Evolutionary conservation across 2,329 filamentous ascomycete genomes (phyloP).

Genomic region (Lachnellula cervina): DNA sequence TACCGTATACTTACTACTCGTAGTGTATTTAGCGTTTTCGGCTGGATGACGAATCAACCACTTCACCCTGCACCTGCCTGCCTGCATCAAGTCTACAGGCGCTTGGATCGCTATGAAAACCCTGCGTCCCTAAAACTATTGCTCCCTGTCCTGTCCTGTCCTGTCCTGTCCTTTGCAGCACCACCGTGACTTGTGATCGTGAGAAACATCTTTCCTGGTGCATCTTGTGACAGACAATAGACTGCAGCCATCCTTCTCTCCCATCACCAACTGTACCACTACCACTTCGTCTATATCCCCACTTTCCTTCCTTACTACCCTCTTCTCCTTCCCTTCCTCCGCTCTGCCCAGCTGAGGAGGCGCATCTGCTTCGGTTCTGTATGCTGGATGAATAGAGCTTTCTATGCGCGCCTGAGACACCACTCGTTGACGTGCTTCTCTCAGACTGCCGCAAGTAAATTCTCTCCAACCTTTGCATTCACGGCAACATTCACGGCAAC

Average conservation of each 20-base stretch:
- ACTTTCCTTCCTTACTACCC: constrained; percentile 11
- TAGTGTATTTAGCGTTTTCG: no score
- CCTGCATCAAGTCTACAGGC: no score
- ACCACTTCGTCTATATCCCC: not conserved
- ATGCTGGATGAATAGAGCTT: constrained; percentile 31
- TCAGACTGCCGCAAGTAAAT: constrained; percentile 18
- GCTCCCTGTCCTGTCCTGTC: not conserved
- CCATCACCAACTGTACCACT: not conserved
- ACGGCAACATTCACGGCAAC: not conserved
- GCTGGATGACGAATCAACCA: no score
- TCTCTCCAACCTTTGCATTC: constrained; percentile 9
- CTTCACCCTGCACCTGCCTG: no score
- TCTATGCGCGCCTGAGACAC: constrained; percentile 26
- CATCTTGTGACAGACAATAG: not conserved
- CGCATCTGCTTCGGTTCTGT: not conserved
- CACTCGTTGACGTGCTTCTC: constrained; percentile 31
- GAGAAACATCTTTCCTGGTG: not conserved
- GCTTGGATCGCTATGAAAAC: not conserved
- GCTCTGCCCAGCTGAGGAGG: constrained; percentile 3
- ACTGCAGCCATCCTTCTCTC: not conserved
- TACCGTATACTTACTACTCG: no score
- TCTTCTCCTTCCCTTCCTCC: constrained; percentile 7
- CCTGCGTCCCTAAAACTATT: not conserved
- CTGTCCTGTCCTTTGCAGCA: not conserved
- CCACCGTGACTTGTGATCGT: not conserved